phyloP scores from a whole-genome alignment of 805 yeast species.

The Tetrapisispora namnaoensis region DNA sequence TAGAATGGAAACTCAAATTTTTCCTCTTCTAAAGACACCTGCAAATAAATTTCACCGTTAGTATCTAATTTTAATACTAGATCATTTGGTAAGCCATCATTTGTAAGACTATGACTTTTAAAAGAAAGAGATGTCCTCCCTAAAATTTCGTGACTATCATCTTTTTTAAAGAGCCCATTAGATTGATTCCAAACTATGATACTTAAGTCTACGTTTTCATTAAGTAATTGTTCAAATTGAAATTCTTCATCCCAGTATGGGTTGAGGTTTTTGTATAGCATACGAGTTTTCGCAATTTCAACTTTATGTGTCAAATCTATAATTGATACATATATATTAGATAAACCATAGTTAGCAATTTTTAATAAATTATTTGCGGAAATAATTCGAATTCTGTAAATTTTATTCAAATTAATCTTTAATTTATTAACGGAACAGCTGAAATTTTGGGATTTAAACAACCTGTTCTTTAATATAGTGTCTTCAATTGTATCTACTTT shows the following conservation, averaged over 20 bases:
- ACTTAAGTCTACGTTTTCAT: slow-evolving; percentile 38
- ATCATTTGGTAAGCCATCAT: slow-evolving; percentile 60
- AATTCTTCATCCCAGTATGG: slow-evolving; percentile 89
- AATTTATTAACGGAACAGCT: not conserved
- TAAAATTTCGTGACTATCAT: slow-evolving; percentile 49
- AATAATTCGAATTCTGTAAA: slow-evolving; percentile 54
- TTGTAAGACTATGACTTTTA: slow-evolving; percentile 52
- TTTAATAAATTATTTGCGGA: slow-evolving; percentile 53
- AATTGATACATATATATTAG: slow-evolving; percentile 54
- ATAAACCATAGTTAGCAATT: slow-evolving; percentile 35
- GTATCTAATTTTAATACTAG: slow-evolving; percentile 49
- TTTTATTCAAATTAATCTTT: slow-evolving; percentile 4
- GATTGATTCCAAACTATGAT: slow-evolving; percentile 66
- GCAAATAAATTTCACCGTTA: slow-evolving; percentile 57
- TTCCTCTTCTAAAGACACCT: slow-evolving; percentile 71
- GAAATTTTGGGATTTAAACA: slow-evolving; percentile 26
- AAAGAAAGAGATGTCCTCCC: slow-evolving; percentile 54
- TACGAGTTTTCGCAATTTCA: slow-evolving; percentile 61
- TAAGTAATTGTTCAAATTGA: slow-evolving; percentile 39
- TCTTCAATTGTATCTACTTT: slow-evolving; percentile 46
- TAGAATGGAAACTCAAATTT: slow-evolving; percentile 71
- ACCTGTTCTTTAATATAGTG: slow-evolving; percentile 46
- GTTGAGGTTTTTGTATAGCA: slow-evolving; percentile 46
- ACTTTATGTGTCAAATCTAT: slow-evolving; percentile 44
- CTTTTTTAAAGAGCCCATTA: slow-evolving; percentile 19